Base-by-base conservation (phyloP, 2,329 filamentous ascomycete species). In the Drechslerella dactyloides region DNA sequence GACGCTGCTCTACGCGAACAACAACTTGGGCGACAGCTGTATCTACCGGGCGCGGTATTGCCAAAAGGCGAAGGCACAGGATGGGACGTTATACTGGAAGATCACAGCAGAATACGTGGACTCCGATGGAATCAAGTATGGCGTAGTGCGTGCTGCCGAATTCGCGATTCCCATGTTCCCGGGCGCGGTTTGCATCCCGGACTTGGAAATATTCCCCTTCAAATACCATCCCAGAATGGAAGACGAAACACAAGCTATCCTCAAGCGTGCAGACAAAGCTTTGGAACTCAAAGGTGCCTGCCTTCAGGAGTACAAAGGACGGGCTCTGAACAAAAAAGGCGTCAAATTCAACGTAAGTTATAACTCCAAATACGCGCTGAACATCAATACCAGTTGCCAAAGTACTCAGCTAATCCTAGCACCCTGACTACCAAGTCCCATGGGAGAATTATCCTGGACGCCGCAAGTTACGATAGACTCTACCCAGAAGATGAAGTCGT, bases 301-400 rank as follows among this genome's bases (percentile, higher is more conserved):
- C 5, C 33, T 55, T 19, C 24, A 35, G 15, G 3, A 55, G 6
- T 30, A 55, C n/a, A 13, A 55, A 21, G 52, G 24, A 19, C 52
- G 3, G 33, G 5, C 21, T 8, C 3, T 33, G 15, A 23, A 55
- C 27, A 4, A 13, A 3, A 40, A 33, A n/a, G 13, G 4, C n/a
- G 27, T 27, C n/a, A 55, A 55, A 23, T 55, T 55, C 52, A 55
- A 55, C 4, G 52, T 35, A 55, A 33, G 3, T 33, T 33, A 3
- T 3, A 33, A 8, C 27, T n/a, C n/a, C n/a, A n/a, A n/a, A n/a
- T n/a, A n/a, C n/a, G n/a, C n/a, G n/a, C n/a, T n/a, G n/a, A n/a
- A n/a, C n/a, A n/a, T n/a, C n/a, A n/a, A n/a, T 17, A 21, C 7
- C 23, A n/a, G 8, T n/a, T n/a, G 17, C 7, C 44, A 21, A 21